Conservation (phyloP, 2,329 filamentous ascomycete species). For the Alternaria ethzedia region DNA sequence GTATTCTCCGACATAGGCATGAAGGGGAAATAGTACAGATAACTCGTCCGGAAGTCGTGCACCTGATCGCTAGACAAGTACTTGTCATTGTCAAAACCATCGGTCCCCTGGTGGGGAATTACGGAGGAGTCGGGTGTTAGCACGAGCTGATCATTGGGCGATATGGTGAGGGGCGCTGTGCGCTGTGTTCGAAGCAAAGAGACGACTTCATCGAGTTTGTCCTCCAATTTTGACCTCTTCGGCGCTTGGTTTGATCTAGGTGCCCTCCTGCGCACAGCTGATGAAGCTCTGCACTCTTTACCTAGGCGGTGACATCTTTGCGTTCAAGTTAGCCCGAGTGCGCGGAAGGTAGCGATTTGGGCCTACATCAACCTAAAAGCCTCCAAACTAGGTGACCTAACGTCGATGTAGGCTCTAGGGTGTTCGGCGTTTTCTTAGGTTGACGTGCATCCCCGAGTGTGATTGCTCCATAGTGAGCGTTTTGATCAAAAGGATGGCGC, state of each 20-base stretch:
- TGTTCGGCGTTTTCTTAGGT: too few relatives aligned
- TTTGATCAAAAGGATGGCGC: not conserved
- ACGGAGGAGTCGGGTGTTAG: conserved; percentile 15
- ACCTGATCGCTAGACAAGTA: conserved; percentile 17
- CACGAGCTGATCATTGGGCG: conserved; percentile 1
- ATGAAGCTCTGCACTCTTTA: conserved; percentile 20
- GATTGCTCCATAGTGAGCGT: not conserved
- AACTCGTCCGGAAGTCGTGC: conserved; percentile 8
- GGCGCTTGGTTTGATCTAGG: conserved; percentile 1
- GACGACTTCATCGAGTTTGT: conserved; percentile 41
- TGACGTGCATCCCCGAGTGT: too few relatives aligned
- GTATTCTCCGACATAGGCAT: conserved; percentile 10
- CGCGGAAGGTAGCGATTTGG: not conserved
- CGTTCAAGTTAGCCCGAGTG: not conserved
- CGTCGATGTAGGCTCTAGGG: not conserved
- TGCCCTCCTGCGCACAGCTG: conserved; percentile 11
- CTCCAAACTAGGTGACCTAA: not conserved
- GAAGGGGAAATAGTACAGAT: conserved; percentile 22
- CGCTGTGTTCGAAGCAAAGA: conserved; percentile 32
- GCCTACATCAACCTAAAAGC: not conserved
- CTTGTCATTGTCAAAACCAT: not conserved
- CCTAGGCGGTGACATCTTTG: conserved; percentile 23
- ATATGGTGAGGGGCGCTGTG: not conserved
- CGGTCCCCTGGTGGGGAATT: not conserved
- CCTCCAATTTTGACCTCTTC: conserved; percentile 32